phyloP scores from a whole-genome alignment of 75 land plant species.

The Chamaecyparis obtusa region DNA sequence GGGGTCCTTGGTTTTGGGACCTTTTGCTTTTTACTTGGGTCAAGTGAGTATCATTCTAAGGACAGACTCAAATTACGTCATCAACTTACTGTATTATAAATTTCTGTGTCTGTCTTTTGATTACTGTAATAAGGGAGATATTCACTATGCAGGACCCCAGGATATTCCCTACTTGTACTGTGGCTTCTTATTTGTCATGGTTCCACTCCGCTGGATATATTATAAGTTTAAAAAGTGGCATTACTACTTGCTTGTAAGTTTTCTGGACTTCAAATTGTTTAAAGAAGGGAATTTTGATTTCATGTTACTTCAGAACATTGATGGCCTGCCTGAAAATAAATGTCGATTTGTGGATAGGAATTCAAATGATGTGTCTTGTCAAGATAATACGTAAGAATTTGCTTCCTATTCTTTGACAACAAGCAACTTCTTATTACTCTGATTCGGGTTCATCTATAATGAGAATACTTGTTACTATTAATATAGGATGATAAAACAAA shows the following conservation, averaged over 20 bases:
- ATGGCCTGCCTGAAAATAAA: background rate
- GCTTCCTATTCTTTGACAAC: background rate
- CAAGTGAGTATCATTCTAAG: constrained; percentile 62
- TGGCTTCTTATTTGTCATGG: constrained; percentile 74
- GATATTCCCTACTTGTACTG: constrained; percentile 90
- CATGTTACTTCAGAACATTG: background rate
- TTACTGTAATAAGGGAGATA: background rate
- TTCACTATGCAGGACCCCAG: constrained; percentile 69
- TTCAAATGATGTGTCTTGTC: background rate
- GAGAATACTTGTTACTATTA: background rate
- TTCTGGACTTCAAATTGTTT: background rate
- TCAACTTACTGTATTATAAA: background rate
- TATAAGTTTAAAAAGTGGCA: constrained; percentile 99
- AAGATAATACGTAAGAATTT: background rate
- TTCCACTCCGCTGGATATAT: constrained; percentile 96
- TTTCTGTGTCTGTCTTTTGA: background rate
- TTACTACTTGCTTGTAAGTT: constrained; percentile 86
- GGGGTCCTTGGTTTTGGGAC: constrained; percentile 93
- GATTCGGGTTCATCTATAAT: background rate
- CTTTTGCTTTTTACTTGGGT: constrained; percentile 88
- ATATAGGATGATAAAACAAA: background rate
- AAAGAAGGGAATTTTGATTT: background rate
- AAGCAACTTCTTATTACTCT: background rate
- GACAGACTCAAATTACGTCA: background rate
- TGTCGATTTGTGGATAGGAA: background rate